Base-by-base conservation (phyloP, 345 rosid genomes). In the Moringa oleifera region DNA sequence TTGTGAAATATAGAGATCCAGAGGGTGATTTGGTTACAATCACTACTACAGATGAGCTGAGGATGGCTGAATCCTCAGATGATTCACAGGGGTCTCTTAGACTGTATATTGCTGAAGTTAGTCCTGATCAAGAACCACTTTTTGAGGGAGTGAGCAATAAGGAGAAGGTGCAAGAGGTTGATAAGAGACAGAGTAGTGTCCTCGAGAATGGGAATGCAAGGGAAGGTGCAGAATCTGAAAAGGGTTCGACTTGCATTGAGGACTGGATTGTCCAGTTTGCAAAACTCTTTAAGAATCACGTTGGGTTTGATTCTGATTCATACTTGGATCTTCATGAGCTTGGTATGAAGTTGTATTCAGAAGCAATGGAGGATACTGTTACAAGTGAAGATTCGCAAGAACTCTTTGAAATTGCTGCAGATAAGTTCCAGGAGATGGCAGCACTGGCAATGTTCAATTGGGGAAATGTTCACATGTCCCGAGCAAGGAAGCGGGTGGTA, bases 371-470 rank as follows among this genome's bases (percentile, higher is more conserved):
- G 66, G 97, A 91, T 67, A 54, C 91, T 57, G 86, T 89, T 19
- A 83, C 96, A 4, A 77, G 87, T 57, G 96, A 87, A 60, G 97
- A 95, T 54, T 89, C 96, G 0, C 97, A 95, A 65, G 85, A 81
- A 31, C 85, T 95, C 68, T 87, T 91, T 70, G 87, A 87, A 60
- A 80, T 89, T 53, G 91, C 96, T 18, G 86, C 91, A 20, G 91
- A 85, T 59, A 85, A 87, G 77, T 95, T 95, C 81, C 99, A 95
- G 73, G 99, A 90, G 80, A 95, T 95, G 99, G 83, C 84, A 11
- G 96, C 99, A 58, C 63, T 95, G 58, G 99, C 97, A 55, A 71
- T 88, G 78, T 87, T 95, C 66, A 95, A 91, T 46, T 95, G 96
- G 99, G 99, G 97, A 51, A 95, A 89, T 70, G 86, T 95, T 64